Evolutionary conservation across 176 grass and related monocot genomes (phyloP).

Genomic region (Lolium multiflorum): DNA sequence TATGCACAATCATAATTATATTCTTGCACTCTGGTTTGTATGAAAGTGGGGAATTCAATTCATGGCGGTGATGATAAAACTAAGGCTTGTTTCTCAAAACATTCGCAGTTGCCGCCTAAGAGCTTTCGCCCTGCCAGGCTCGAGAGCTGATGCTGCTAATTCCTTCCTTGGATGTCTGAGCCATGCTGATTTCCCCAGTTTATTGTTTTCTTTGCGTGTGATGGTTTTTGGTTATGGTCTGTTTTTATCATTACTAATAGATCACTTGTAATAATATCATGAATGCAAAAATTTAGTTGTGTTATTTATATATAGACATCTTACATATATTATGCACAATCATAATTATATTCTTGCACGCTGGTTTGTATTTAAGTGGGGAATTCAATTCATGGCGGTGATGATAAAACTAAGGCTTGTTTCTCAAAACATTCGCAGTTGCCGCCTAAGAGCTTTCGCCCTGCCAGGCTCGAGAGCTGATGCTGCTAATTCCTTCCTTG

Average conservation of each 20-base stretch:
- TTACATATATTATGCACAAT: constrained; percentile 47
- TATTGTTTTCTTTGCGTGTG: no score
- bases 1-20: no score
- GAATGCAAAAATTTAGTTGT: no score
- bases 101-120: constrained; percentile 75
- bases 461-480: constrained; percentile 31
- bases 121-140: constrained; percentile 52
- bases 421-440: constrained; percentile 78
- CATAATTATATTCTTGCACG: no score
- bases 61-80: constrained; percentile 6
- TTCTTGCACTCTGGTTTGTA: background rate
- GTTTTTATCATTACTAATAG: no score
- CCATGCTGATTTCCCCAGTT: no score
- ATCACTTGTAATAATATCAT: no score
- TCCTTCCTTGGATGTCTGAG: no score
- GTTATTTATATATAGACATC: background rate
- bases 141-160: no score
- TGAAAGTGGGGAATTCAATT: background rate
- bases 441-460: constrained; percentile 68
- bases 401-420: constrained; percentile 60
- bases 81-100: constrained; percentile 74
- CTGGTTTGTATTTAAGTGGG: no score
- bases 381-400: background rate
- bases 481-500: no score
- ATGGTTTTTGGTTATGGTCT: no score